These are phyloP conservation scores for Naganishia vaughanmartiniae DNA, from an alignment of 768 basidiomycete species.

Conservation along the genomic window DNA sequence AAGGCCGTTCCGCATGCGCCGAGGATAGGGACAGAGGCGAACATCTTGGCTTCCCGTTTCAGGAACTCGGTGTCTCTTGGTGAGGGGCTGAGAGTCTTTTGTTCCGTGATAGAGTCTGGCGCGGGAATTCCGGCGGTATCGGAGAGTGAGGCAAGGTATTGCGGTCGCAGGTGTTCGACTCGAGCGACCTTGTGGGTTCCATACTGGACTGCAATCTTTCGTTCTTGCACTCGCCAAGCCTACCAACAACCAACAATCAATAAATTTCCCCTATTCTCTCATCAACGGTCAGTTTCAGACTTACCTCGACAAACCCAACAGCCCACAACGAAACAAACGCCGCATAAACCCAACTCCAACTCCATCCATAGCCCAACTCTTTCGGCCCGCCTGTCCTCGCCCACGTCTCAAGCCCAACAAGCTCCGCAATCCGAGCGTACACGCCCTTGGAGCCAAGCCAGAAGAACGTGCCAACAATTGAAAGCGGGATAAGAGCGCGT, in stretches of 20 bases:
- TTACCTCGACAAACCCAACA: constrained; percentile 70
- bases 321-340: constrained; percentile 77
- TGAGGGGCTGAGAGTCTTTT: constrained; percentile 1
- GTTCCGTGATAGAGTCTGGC: constrained; percentile 35
- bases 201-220: constrained; percentile 76
- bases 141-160: constrained; percentile 43
- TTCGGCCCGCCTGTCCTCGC: constrained; percentile 14
- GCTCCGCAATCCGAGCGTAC: constrained; percentile 31
- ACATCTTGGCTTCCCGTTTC: constrained; percentile 44
- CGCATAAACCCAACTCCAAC: constrained; percentile 77
- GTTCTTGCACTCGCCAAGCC: constrained; percentile 79
- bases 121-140: constrained; percentile 28
- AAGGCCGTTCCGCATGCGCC: constrained; percentile 69
- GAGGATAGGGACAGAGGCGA: constrained; percentile 54
- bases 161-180: constrained; percentile 42
- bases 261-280: background rate
- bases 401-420: constrained; percentile 27
- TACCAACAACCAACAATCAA: background rate
- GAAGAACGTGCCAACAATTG: constrained; percentile 65
- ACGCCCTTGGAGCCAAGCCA: constrained; percentile 58
- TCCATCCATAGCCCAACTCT: constrained; percentile 46
- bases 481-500: constrained; percentile 71
- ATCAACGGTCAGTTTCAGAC: background rate
- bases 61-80: constrained; percentile 29
- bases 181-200: constrained; percentile 65